These are phyloP conservation scores for Debaryomycetaceae sp. DNA, from an alignment of 1,139 yeast genomes.

Conservation along the genomic window DNA sequence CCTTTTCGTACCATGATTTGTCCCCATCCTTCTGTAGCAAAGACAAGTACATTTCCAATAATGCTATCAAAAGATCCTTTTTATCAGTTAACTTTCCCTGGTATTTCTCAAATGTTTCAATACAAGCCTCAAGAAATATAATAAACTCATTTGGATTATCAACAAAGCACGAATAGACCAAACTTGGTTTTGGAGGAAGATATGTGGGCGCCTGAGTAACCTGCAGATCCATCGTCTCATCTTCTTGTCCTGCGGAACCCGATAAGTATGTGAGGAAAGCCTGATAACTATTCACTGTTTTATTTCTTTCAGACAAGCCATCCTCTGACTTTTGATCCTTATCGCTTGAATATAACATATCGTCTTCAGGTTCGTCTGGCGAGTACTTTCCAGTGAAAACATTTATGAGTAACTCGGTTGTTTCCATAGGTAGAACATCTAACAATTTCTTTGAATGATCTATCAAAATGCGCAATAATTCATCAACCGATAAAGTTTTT, in stretches of 20 bases:
- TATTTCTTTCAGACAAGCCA: neutral
- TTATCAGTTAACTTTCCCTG: constrained; percentile 72
- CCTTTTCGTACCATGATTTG: constrained; percentile 61
- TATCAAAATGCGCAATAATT: constrained; percentile 65
- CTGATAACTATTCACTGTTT: constrained; percentile 57
- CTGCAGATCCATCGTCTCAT: constrained; percentile 4
- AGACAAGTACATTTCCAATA: constrained; percentile 77
- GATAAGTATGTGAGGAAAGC: constrained; percentile 69
- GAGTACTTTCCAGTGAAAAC: constrained; percentile 83
- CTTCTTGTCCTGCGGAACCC: constrained; percentile 11
- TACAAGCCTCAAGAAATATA: constrained; percentile 89
- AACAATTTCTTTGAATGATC: constrained; percentile 66
- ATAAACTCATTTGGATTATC: constrained; percentile 86
- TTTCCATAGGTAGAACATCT: constrained; percentile 70
- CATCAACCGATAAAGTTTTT: constrained; percentile 70
- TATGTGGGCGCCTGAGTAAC: constrained; percentile 56
- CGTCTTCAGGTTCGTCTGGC: constrained; percentile 29
- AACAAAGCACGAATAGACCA: constrained; percentile 82
- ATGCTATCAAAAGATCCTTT: constrained; percentile 68
- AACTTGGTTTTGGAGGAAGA: constrained; percentile 86
- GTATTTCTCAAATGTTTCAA: constrained; percentile 71
- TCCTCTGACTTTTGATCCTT: constrained; percentile 6
- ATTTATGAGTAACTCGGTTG: constrained; percentile 77
- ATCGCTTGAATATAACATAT: constrained; percentile 6
- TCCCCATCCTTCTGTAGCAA: constrained; percentile 42